Conservation (phyloP, 2,329 filamentous ascomycete species). For the Blumeria hordei region DNA sequence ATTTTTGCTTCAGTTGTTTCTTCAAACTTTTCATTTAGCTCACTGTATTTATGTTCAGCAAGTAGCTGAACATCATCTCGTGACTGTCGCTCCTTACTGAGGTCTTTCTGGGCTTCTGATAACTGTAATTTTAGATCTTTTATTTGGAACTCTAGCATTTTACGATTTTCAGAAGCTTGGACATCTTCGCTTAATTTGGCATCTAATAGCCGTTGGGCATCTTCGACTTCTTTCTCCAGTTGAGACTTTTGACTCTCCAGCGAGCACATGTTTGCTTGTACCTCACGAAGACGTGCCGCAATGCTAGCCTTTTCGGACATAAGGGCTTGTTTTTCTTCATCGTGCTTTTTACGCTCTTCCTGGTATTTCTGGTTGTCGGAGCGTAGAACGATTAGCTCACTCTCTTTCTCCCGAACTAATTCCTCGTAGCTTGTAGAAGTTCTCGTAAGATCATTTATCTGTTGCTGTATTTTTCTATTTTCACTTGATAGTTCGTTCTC, state of each 20-base stretch:
- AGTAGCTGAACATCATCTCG: conserved; percentile 82
- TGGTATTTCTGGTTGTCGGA: conserved; percentile 67
- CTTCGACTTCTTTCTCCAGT: conserved; percentile 67
- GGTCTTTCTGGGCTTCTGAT: conserved; percentile 62
- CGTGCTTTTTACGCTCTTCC: conserved; percentile 52
- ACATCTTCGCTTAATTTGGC: conserved; percentile 76
- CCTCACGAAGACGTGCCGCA: conserved; percentile 49
- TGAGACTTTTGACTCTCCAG: conserved; percentile 67
- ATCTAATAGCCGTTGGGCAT: conserved; percentile 68
- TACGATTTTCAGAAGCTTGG: conserved; percentile 57
- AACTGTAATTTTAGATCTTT: conserved; percentile 69
- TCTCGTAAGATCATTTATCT: conserved; percentile 65
- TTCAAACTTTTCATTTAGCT: conserved; percentile 65
- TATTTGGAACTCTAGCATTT: conserved; percentile 67
- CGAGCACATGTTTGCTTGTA: conserved; percentile 70
- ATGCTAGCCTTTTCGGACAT: conserved; percentile 57
- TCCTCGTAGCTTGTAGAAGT: conserved; percentile 93
- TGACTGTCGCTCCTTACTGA: conserved; percentile 79
- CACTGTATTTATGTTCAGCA: conserved; percentile 65
- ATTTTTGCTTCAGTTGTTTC: conserved; percentile 84
- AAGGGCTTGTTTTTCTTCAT: conserved; percentile 52
- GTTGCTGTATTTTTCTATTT: conserved; percentile 59
- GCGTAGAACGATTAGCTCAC: conserved; percentile 66
- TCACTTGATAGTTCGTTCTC: conserved; percentile 58
- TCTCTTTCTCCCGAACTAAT: conserved; percentile 78